Conservation (phyloP, 1,284 basidiomycete species). For the Trichosporon sp. region DNA sequence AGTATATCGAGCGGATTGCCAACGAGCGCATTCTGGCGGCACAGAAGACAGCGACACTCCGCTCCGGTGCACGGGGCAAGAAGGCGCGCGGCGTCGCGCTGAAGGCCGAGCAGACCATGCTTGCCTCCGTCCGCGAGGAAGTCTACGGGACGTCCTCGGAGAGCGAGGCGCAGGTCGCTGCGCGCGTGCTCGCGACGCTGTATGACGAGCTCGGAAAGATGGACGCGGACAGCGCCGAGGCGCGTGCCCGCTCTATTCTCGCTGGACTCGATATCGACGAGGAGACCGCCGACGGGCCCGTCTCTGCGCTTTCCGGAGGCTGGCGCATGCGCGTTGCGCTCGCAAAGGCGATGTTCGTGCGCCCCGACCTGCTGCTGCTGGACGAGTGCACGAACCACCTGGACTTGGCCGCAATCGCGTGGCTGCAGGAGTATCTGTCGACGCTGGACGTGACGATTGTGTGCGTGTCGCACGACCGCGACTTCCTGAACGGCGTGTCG, state of each 20-base stretch:
- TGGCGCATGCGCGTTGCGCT: constrained; percentile 62
- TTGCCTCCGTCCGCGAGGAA: constrained; percentile 11
- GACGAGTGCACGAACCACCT: constrained; percentile 53
- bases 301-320: constrained; percentile 60
- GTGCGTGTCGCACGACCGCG: constrained; percentile 64
- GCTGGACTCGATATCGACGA: constrained; percentile 59
- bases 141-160: neutral
- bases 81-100: constrained; percentile 19
- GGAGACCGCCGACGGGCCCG: constrained; percentile 55
- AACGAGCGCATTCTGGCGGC: constrained; percentile 11
- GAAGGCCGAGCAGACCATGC: constrained; percentile 18
- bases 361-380: constrained; percentile 51
- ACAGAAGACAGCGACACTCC: constrained; percentile 21
- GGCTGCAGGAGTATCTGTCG: constrained; percentile 57
- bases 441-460: constrained; percentile 54
- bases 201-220: constrained; percentile 34
- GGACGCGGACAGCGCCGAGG: constrained; percentile 54
- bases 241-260: constrained; percentile 57
- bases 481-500: constrained; percentile 62
- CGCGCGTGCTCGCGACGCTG: constrained; percentile 64
- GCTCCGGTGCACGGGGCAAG: constrained; percentile 20
- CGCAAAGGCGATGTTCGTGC: constrained; percentile 51
- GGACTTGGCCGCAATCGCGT: constrained; percentile 49
- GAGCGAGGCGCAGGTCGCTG: constrained; percentile 8
- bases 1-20: constrained; percentile 9